Percentiles rank a stretch among this genome's conserved stretches.
phyloP scores from a whole-genome alignment of 192 early-diverging fungal species.

The Dissophora ornata region DNA sequence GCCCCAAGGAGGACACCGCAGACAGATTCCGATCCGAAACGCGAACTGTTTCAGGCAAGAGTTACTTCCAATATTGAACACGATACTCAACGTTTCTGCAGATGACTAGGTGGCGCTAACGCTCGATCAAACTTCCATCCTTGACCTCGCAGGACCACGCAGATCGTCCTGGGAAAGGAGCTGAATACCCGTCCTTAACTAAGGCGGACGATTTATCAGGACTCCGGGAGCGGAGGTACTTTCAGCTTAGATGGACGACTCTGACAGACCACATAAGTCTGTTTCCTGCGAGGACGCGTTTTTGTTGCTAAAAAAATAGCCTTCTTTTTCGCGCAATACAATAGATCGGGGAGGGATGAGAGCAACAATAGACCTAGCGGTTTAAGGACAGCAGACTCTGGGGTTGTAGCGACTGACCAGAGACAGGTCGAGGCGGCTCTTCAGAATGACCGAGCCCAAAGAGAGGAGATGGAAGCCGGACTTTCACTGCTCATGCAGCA shows the following conservation, averaged over 20 bases:
- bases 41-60: not conserved
- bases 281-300: too few species aligned
- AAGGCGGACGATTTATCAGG: conserved; percentile 2
- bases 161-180: too few species aligned
- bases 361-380: conserved; percentile 1
- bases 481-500: conserved; percentile 37
- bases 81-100: too few species aligned
- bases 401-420: conserved; percentile 12
- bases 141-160: too few species aligned
- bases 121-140: too few species aligned
- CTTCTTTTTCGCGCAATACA: not conserved
- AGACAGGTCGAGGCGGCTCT: conserved; percentile 34
- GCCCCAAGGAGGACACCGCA: not conserved
- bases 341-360: not conserved
- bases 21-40: not conserved
- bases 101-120: too few species aligned
- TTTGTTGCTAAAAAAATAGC: too few species aligned
- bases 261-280: too few species aligned
- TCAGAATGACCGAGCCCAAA: conserved; percentile 44
- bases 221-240: conserved; percentile 15
- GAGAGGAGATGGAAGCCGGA: conserved; percentile 43
- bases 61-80: too few species aligned
- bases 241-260: too few species aligned
- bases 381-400: conserved; percentile 2
- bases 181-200: too few species aligned